Conservation (phyloP, 331 rosid species). For the Arachis monticola region DNA sequence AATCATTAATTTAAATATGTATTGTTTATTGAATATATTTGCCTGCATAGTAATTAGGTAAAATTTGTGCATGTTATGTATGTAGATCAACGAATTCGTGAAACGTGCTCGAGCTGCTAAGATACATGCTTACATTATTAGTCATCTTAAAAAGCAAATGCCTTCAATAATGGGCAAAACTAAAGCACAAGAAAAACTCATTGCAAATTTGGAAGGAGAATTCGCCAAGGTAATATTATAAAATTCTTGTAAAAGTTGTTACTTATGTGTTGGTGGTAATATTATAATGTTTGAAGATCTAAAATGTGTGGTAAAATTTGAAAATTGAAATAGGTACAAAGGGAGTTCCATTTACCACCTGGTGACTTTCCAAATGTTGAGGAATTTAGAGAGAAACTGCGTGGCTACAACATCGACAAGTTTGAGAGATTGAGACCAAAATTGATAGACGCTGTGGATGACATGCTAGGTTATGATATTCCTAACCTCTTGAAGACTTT, state of each 20-base stretch:
- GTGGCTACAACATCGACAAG: constrained; percentile 71
- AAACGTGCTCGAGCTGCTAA: constrained; percentile 86
- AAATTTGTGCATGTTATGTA: neutral
- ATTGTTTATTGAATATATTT: neutral
- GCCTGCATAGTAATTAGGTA: neutral
- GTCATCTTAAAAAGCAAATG: constrained; percentile 90
- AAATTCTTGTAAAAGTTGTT: too few relatives aligned
- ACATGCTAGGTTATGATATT: constrained; percentile 90
- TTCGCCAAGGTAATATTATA: constrained; percentile 66
- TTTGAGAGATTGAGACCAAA: constrained; percentile 85
- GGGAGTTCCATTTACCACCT: constrained; percentile 78
- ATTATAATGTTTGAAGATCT: neutral
- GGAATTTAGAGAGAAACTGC: constrained; percentile 64
- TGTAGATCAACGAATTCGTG: constrained; percentile 90
- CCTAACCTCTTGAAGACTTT: constrained; percentile 81
- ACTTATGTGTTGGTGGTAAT: too few relatives aligned
- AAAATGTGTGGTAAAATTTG: neutral
- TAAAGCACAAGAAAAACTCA: constrained; percentile 75
- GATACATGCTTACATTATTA: constrained; percentile 85
- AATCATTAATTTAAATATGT: neutral
- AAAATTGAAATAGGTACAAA: constrained; percentile 64
- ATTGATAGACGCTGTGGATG: constrained; percentile 78
- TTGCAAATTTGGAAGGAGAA: constrained; percentile 73
- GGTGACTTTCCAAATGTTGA: constrained; percentile 92
- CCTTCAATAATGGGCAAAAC: constrained; percentile 92